Evolutionary conservation across 306 rosid genomes (phyloP).

Genomic region (Crotalaria pallida): DNA sequence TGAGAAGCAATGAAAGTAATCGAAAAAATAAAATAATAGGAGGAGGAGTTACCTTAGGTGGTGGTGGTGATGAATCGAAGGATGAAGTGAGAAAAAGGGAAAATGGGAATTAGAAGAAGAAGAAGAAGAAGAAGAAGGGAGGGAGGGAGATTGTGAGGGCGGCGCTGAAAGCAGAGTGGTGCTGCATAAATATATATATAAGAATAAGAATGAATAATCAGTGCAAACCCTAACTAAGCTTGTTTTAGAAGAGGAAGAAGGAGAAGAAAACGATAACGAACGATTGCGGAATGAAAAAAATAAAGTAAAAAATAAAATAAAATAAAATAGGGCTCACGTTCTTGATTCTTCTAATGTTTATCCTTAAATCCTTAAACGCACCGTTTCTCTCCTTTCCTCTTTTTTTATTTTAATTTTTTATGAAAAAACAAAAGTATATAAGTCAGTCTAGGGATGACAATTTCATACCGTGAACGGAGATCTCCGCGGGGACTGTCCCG

Average conservation of each 20-base stretch:
- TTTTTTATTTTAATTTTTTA: too few species aligned
- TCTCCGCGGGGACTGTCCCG: too few species aligned
- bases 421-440: too few species aligned
- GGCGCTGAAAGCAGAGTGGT: not conserved
- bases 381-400: not conserved
- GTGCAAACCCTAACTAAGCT: not conserved
- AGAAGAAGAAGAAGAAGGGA: too few species aligned
- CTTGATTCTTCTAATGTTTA: conserved; percentile 25
- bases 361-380: conserved; percentile 27
- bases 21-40: not conserved
- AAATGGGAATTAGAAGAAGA: too few species aligned
- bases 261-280: not conserved
- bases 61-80: not conserved
- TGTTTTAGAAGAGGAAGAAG: not conserved
- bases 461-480: too few species aligned
- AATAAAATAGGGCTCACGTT: conserved; percentile 9
- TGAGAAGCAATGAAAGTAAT: not conserved
- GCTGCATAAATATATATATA: too few species aligned
- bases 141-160: not conserved
- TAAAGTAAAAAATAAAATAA: too few species aligned
- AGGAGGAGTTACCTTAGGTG: not conserved
- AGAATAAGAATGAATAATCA: too few species aligned
- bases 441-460: too few species aligned
- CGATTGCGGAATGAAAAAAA: not conserved
- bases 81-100: not conserved